Evolutionary conservation across 345 rosid species (phyloP).

Genomic region (Syzygium grande): DNA sequence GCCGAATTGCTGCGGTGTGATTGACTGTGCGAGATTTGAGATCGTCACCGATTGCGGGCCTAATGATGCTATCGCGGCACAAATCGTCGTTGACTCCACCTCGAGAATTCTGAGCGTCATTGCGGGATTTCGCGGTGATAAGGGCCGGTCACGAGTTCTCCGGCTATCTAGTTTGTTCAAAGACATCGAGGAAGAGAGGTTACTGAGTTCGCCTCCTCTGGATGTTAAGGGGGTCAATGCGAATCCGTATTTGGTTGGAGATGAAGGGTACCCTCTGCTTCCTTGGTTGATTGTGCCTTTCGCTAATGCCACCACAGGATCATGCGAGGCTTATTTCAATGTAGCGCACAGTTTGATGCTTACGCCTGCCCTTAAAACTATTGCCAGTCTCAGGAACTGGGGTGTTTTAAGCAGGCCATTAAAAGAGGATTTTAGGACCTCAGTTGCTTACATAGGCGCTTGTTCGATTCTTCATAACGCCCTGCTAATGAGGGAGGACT

Average conservation of each 20-base stretch:
- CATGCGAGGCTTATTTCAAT: conserved; percentile 37
- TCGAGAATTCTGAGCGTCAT: conserved; percentile 43
- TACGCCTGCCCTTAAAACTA: conserved; percentile 22
- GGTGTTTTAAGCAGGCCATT: conserved; percentile 41
- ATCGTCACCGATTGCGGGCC: conserved; percentile 6
- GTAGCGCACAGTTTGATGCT: conserved; percentile 18
- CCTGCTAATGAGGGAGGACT: conserved; percentile 52
- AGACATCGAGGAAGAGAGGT: conserved; percentile 31
- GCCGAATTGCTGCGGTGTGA: conserved; percentile 62
- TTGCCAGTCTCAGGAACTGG: conserved; percentile 57
- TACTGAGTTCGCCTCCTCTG: conserved; percentile 22
- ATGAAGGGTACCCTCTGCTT: conserved; percentile 45
- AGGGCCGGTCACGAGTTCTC: conserved; percentile 25
- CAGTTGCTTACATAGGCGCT: conserved; percentile 46
- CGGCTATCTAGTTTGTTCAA: conserved; percentile 35
- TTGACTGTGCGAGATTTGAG: conserved; percentile 42
- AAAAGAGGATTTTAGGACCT: conserved; percentile 39
- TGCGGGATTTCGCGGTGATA: conserved; percentile 48
- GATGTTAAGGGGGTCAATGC: conserved; percentile 19
- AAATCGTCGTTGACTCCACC: conserved; percentile 53
- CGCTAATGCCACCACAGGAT: conserved; percentile 15
- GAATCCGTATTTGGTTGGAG: conserved; percentile 47
- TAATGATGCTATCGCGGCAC: conserved; percentile 31
- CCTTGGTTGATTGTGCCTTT: conserved; percentile 68
- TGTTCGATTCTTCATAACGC: conserved; percentile 64